These are phyloP conservation scores for Omphalotus guepiniiformis DNA, from an alignment of 768 basidiomycete species.

Conservation along the genomic window DNA sequence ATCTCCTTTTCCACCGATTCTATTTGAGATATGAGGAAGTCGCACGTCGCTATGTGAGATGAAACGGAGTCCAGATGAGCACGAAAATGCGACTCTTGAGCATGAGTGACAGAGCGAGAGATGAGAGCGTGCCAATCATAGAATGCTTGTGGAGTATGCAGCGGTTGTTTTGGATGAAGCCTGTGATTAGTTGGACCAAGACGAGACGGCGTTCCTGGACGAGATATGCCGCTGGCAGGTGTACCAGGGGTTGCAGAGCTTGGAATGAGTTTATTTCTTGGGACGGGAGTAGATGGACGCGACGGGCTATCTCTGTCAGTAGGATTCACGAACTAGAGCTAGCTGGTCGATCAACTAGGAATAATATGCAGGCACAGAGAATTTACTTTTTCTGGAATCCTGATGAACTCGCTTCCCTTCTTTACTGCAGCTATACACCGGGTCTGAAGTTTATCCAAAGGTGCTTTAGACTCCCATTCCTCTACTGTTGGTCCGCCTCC, in stretches of 20 bases:
- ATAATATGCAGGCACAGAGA: background rate
- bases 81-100: slow-evolving; percentile 90
- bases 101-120: slow-evolving; percentile 86
- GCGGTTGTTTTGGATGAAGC: slow-evolving; percentile 70
- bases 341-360: background rate
- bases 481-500: slow-evolving; percentile 64
- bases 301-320: slow-evolving; percentile 27
- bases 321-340: background rate
- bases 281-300: slow-evolving; percentile 36
- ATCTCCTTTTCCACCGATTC: slow-evolving; percentile 73
- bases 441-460: slow-evolving; percentile 64
- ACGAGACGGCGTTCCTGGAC: slow-evolving; percentile 41
- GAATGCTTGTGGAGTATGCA: slow-evolving; percentile 92
- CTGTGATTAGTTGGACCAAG: slow-evolving; percentile 39
- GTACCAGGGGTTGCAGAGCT: slow-evolving; percentile 19
- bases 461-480: slow-evolving; percentile 88
- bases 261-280: slow-evolving; percentile 28
- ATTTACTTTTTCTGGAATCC: slow-evolving; percentile 74
- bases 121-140: slow-evolving; percentile 94
- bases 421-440: slow-evolving; percentile 64
- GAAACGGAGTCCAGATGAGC: slow-evolving; percentile 76
- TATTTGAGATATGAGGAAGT: slow-evolving; percentile 65
- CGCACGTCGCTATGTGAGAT: slow-evolving; percentile 75
- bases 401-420: slow-evolving; percentile 51
- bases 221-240: slow-evolving; percentile 20